Conservation (phyloP, 2,329 filamentous ascomycete species). For the Fusarium avenaceum region DNA sequence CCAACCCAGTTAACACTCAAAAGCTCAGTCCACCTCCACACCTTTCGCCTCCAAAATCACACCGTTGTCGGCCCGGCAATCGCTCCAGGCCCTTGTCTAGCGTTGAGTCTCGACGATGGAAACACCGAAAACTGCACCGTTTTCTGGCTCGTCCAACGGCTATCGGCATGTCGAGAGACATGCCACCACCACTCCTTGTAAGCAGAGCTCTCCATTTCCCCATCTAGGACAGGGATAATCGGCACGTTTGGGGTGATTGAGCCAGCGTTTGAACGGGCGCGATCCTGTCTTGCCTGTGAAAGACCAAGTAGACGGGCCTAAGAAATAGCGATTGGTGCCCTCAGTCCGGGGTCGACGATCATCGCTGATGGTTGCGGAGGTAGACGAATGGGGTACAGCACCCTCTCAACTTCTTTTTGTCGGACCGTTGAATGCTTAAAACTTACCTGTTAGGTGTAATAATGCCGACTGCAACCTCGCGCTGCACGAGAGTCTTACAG, state of each 20-base stretch:
- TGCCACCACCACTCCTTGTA: not conserved
- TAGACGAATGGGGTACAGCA: constrained; percentile 6
- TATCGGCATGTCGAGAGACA: constrained; percentile 21
- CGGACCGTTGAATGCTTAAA: constrained; percentile 20
- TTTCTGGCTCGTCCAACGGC: constrained; percentile 14
- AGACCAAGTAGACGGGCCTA: constrained; percentile 23
- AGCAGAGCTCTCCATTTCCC: not conserved
- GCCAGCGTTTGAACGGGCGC: not conserved
- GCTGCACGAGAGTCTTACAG: not conserved
- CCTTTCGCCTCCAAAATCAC: constrained; percentile 9
- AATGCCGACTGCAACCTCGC: constrained; percentile 7
- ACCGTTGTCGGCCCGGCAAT: constrained; percentile 29
- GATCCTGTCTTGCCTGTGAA: not conserved
- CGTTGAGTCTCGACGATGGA: constrained; percentile 13
- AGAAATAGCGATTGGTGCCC: constrained; percentile 5
- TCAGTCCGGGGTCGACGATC: constrained; percentile 4
- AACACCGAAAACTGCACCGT: constrained; percentile 32
- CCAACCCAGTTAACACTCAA: too few relatives aligned
- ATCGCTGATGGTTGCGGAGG: constrained; percentile 6
- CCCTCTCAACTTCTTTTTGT: constrained; percentile 1
- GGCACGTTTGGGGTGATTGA: not conserved
- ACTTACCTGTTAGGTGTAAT: not conserved
- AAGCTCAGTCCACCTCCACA: not conserved
- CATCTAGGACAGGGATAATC: constrained; percentile 2
- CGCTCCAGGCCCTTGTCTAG: constrained; percentile 12